Conservation (phyloP, 2,329 filamentous ascomycete genomes). For the Septoria linicola region DNA sequence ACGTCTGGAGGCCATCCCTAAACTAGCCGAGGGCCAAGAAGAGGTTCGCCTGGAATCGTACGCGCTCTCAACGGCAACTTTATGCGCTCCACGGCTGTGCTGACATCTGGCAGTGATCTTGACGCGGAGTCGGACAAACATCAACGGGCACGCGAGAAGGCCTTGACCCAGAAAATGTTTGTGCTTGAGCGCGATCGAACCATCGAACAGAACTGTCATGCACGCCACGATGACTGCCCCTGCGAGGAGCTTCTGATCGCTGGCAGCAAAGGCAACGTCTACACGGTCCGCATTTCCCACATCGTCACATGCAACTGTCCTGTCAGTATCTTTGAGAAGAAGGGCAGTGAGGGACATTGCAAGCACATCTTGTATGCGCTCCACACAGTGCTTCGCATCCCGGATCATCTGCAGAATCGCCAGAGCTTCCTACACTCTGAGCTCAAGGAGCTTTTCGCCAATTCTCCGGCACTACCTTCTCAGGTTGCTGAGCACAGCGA, state of each 20-base stretch:
- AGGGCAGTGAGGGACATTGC: slow-evolving; percentile 54
- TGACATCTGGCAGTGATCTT: slow-evolving; percentile 20
- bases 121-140: slow-evolving; percentile 24
- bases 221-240: slow-evolving; percentile 50
- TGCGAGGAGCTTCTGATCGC: slow-evolving; percentile 58
- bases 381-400: slow-evolving; percentile 57
- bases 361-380: slow-evolving; percentile 65
- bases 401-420: slow-evolving; percentile 57
- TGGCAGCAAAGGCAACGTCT: slow-evolving; percentile 62
- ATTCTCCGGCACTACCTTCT: slow-evolving; percentile 52
- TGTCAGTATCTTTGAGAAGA: slow-evolving; percentile 26
- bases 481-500: slow-evolving; percentile 31
- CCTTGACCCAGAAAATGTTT: slow-evolving; percentile 49
- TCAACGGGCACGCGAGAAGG: slow-evolving; percentile 26
- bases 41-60: slow-evolving; percentile 30
- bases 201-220: slow-evolving; percentile 46
- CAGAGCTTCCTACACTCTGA: slow-evolving; percentile 60
- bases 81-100: not conserved
- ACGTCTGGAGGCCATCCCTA: slow-evolving; percentile 10
- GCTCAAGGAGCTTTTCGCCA: slow-evolving; percentile 55
- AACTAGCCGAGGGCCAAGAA: slow-evolving; percentile 20
- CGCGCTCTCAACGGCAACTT: not conserved
- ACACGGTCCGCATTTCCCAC: slow-evolving; percentile 55
- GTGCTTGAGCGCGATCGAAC: slow-evolving; percentile 53
- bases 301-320: slow-evolving; percentile 42